Base-by-base conservation (phyloP, 805 yeast genomes). In the Starmerella etchellsii region DNA sequence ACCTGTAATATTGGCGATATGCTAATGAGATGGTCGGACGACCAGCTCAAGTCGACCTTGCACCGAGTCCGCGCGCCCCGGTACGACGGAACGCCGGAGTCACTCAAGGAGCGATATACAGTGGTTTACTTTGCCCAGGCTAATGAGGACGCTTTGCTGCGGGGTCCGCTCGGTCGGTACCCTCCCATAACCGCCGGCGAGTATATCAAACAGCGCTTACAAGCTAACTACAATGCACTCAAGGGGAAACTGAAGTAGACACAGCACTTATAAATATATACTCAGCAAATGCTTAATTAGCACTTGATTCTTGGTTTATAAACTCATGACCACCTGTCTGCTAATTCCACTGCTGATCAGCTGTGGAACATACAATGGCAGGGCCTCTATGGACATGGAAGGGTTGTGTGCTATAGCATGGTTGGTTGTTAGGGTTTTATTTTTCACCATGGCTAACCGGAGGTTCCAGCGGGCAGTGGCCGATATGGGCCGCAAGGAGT, bases 401-500 rank as follows among this genome's bases (percentile, higher is more conserved):
- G n/a, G 7, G 10, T 23, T 23, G 25, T 23, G 25, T 23, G 10
- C 7, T 23, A 8, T 23, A 8, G 10, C 10, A 10, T 7, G 30
- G 30, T 13, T 27, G n/a, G 8, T 5, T 7, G 14, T 30, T 30
- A 24, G 39, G 32, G 26, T 18, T 13, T 15, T 11, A 22, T 27
- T 16, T 25, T 25, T 23, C 30, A 22, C 6, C 26, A 51, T 51
- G 54, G 49, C 37, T 31, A 51, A 49, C 40, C 36, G 21, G 31
- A 34, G 52, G 36, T 51, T 47, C 41, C 37, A 36, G 34, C 41
- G 46, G 38, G 24, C 35, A 15, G 36, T 47, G 41, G 39, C 45
- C 44, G 43, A 48, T 27, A 41, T 52, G 39, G 45, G 49, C 44
- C 49, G 49, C 29, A 51, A 48, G 34, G 53, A 52, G 47, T 51